These are phyloP conservation scores for Leptodermis oblonga DNA, from an alignment of 257 asterid genomes.

Conservation along the genomic window DNA sequence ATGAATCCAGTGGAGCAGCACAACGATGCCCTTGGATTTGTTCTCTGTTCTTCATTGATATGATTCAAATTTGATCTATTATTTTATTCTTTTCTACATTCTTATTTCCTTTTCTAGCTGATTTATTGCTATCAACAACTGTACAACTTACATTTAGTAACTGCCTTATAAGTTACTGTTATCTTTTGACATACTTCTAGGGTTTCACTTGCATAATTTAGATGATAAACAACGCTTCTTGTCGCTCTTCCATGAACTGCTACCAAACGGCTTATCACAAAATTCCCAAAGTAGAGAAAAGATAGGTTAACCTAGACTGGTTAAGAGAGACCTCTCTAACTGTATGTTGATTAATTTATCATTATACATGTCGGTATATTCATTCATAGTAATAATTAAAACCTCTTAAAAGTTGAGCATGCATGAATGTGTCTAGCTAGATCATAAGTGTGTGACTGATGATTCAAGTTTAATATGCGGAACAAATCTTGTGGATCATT, in stretches of 20 bases:
- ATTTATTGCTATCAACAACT: not conserved
- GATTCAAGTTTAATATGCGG: not conserved
- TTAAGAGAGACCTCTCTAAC: not conserved
- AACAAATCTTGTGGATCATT: not conserved
- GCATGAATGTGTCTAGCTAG: not conserved
- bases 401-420: not conserved
- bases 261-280: not conserved
- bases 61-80: not conserved
- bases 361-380: not conserved
- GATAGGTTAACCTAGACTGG: not conserved
- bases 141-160: not conserved
- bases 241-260: not conserved
- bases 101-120: not conserved
- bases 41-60: not conserved
- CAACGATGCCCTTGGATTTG: not conserved
- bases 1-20: not conserved
- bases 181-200: not conserved
- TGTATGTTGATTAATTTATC: not conserved
- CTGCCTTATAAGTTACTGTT: not conserved
- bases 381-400: not conserved
- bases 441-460: not conserved
- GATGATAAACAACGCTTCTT: not conserved
- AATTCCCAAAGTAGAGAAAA: not conserved
- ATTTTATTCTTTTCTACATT: not conserved
- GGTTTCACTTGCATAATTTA: not conserved